A percentile compares a stretch with the other conserved stretches of the same genome.
Evolutionary conservation across 2,329 filamentous ascomycete species (phyloP).

Genomic region (Lasiodiplodia sp.): DNA sequence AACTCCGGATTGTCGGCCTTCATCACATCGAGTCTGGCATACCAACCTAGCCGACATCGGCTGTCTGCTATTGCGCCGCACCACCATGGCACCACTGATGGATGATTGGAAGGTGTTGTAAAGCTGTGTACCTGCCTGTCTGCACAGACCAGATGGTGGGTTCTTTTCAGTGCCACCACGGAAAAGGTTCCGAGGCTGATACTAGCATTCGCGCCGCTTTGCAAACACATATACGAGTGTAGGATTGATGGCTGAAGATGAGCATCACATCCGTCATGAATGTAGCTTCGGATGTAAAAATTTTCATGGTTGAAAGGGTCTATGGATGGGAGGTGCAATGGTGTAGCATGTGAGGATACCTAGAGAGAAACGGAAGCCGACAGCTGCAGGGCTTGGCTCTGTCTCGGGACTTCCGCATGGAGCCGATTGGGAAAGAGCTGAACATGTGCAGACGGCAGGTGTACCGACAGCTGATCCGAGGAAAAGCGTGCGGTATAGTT

Average conservation of each 20-base stretch:
- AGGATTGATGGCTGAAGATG: neutral
- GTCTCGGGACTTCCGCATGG: neutral
- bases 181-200: neutral
- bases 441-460: constrained; percentile 9
- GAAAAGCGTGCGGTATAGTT: neutral
- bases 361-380: neutral
- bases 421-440: neutral
- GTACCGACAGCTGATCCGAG: constrained; percentile 4
- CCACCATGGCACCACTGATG: neutral
- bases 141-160: neutral
- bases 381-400: neutral
- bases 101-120: neutral
- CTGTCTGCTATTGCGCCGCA: neutral
- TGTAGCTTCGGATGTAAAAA: neutral
- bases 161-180: neutral
- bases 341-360: neutral
- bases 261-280: neutral
- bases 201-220: neutral
- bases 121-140: neutral
- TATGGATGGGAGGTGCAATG: neutral
- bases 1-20: neutral
- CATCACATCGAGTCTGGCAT: neutral
- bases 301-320: neutral
- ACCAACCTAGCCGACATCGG: neutral
- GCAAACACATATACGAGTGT: neutral